Percentiles rank a stretch among this genome's conserved stretches.
Conservation (phyloP, 495 filamentous ascomycete genomes). For the Aspergillus wentii region DNA sequence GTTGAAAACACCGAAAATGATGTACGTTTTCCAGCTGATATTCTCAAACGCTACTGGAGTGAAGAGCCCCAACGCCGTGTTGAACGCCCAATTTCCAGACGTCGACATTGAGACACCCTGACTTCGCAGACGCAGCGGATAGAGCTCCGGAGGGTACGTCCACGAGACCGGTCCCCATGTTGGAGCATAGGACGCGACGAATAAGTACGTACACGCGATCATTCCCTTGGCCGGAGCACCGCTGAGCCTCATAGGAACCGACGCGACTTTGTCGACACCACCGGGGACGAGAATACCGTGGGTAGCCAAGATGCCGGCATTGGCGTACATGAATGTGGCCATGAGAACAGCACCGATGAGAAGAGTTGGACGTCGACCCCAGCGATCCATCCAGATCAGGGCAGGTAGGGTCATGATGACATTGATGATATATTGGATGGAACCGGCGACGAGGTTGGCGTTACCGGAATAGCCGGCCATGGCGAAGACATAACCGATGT, state of each 20-base stretch:
- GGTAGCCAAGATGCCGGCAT: slow-evolving; percentile 58
- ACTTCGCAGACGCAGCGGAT: slow-evolving; percentile 56
- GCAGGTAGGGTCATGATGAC: slow-evolving; percentile 49
- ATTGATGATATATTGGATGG: slow-evolving; percentile 67
- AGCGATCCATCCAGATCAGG: slow-evolving; percentile 54
- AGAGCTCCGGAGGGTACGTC: slow-evolving; percentile 65
- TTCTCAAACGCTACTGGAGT: slow-evolving; percentile 64
- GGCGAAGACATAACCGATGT: slow-evolving; percentile 33
- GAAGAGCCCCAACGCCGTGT: slow-evolving; percentile 73
- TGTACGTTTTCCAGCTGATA: slow-evolving; percentile 69
- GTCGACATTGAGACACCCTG: slow-evolving; percentile 64
- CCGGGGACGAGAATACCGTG: slow-evolving; percentile 46
- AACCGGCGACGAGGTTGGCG: slow-evolving; percentile 51
- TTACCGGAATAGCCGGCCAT: slow-evolving; percentile 34
- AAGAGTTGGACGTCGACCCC: slow-evolving; percentile 59
- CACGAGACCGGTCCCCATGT: slow-evolving; percentile 62
- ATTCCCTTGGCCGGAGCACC: slow-evolving; percentile 46
- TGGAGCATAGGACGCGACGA: slow-evolving; percentile 51
- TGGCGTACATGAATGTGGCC: slow-evolving; percentile 63
- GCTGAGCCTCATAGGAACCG: slow-evolving; percentile 31
- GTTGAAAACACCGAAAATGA: slow-evolving; percentile 72
- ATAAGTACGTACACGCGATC: slow-evolving; percentile 64
- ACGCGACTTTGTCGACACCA: slow-evolving; percentile 30
- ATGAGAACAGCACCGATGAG: slow-evolving; percentile 63
- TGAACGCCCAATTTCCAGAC: slow-evolving; percentile 71